Percentiles rank a stretch among this genome's conserved stretches.
These are phyloP conservation scores for Aspergillus bridgeri DNA, from an alignment of 495 filamentous ascomycete species.

Conservation along the genomic window DNA sequence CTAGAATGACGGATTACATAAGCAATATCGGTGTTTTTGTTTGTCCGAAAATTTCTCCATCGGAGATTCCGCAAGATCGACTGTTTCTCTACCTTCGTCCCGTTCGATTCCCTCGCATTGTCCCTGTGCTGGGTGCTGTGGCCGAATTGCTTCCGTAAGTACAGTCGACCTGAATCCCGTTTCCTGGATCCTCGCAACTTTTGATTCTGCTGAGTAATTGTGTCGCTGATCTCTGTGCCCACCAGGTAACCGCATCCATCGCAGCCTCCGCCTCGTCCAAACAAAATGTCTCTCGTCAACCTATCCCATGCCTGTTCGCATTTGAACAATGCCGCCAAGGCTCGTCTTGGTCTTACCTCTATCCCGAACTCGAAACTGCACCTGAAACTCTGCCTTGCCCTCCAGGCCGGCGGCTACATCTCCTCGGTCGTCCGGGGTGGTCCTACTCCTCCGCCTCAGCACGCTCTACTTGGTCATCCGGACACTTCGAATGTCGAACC, in stretches of 20 bases:
- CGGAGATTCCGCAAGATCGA: conserved; percentile 24
- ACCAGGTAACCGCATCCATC: not conserved
- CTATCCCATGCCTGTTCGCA: conserved; percentile 84
- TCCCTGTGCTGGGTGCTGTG: not conserved
- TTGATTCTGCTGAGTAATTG: not conserved
- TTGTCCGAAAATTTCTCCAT: conserved; percentile 46
- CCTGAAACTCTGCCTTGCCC: conserved; percentile 67
- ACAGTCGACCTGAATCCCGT: not conserved
- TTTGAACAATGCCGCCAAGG: conserved; percentile 88
- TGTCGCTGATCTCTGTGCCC: not conserved
- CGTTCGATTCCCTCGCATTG: not conserved
- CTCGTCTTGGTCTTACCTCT: conserved; percentile 81
- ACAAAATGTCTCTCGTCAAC: conserved; percentile 78
- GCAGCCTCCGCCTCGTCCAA: conserved; percentile 18
- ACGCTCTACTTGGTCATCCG: conserved; percentile 47
- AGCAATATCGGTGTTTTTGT: conserved; percentile 20
- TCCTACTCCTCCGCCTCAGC: conserved; percentile 56
- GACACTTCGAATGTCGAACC: conserved; percentile 43
- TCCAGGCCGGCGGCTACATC: conserved; percentile 82
- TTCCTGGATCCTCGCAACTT: not conserved
- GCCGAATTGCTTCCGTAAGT: not conserved
- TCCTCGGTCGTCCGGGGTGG: conserved; percentile 78
- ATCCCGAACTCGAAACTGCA: conserved; percentile 79
- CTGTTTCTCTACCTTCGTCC: not conserved
- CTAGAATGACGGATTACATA: not conserved